Conservation (phyloP, 768 basidiomycete species). For the Russula compacta region DNA sequence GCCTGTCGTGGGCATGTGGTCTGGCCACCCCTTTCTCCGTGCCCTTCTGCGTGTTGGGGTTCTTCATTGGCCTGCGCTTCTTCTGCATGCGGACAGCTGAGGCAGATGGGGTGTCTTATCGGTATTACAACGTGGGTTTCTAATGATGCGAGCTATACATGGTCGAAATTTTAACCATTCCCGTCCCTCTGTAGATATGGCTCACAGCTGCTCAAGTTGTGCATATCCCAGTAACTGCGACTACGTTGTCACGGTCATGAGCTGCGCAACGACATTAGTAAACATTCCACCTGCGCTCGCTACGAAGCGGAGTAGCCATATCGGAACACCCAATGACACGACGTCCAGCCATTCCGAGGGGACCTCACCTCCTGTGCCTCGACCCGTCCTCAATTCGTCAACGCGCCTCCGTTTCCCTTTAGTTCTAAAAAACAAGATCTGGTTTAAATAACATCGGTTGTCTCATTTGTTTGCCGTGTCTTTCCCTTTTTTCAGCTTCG, state of each 20-base stretch:
- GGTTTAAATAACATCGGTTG: too few species aligned
- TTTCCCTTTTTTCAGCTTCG: too few species aligned
- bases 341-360: too few species aligned
- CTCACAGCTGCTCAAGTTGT: conserved; percentile 5
- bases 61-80: conserved; percentile 21
- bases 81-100: conserved; percentile 9
- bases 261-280: not conserved
- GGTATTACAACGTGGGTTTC: conserved; percentile 26
- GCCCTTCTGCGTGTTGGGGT: conserved; percentile 15
- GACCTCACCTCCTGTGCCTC: too few species aligned
- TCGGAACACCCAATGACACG: too few species aligned
- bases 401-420: too few species aligned
- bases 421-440: too few species aligned
- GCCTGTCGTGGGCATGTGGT: conserved; percentile 19
- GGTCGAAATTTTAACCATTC: not conserved
- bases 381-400: too few species aligned
- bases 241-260: not conserved
- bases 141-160: not conserved
- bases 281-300: too few species aligned
- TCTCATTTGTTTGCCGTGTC: too few species aligned
- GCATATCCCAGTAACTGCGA: not conserved
- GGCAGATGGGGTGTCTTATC: conserved; percentile 24
- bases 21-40: conserved; percentile 11
- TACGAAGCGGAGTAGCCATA: too few species aligned
- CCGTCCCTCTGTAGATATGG: not conserved